A percentile compares a stretch with the other conserved stretches of the same genome.
phyloP scores from a whole-genome alignment of 129 eudicot genomes.

The Artemisia tridentata region DNA sequence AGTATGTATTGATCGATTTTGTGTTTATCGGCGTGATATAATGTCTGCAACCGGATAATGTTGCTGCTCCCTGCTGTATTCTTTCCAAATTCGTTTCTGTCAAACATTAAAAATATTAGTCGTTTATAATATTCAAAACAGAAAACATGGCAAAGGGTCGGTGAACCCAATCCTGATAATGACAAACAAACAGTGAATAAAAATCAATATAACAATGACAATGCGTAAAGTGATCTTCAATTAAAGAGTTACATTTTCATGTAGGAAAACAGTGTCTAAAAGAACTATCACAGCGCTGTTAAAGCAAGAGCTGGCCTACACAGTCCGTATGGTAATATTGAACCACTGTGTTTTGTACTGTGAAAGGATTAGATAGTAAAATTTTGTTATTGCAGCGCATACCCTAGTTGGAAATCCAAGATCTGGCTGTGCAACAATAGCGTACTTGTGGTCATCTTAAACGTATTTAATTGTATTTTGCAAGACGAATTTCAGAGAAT shows the following conservation, averaged over 20 bases:
- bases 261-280: not conserved
- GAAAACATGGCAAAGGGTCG: not conserved
- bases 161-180: not conserved
- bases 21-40: slow-evolving; percentile 79
- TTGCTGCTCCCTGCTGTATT: slow-evolving; percentile 42
- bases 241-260: not conserved
- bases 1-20: slow-evolving; percentile 71
- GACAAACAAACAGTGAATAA: too few relatives aligned
- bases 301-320: not conserved
- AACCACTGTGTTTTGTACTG: not conserved
- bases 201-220: not conserved
- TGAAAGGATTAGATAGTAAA: not conserved
- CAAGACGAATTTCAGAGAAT: not conserved
- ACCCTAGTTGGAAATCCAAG: not conserved
- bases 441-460: not conserved
- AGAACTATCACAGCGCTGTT: too few relatives aligned
- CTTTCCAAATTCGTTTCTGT: slow-evolving; percentile 79
- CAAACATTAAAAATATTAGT: not conserved
- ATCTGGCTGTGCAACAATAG: not conserved
- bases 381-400: not conserved
- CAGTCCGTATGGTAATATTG: not conserved
- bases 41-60: slow-evolving; percentile 78
- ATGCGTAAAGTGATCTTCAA: not conserved
- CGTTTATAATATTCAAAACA: not conserved
- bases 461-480: not conserved